Conservation (phyloP, 768 basidiomycete genomes). For the Mycena chlorophos region DNA sequence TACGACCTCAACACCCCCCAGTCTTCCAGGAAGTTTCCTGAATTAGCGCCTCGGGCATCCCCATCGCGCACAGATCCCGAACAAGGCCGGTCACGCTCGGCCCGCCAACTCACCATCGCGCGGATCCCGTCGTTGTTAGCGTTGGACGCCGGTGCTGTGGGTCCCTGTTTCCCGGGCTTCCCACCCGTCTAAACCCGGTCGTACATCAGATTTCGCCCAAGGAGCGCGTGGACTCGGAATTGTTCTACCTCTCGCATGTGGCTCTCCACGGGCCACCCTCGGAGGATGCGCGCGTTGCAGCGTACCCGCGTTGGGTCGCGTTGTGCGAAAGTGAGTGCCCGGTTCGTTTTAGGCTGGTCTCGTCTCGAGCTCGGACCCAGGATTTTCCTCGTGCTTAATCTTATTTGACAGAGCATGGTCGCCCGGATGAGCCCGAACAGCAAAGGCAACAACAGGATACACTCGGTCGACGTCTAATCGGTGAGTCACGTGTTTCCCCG, state of each 20-base stretch:
- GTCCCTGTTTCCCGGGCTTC: constrained; percentile 26
- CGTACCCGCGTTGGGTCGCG: constrained; percentile 65
- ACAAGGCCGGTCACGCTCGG: constrained; percentile 36
- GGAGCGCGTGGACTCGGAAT: constrained; percentile 78
- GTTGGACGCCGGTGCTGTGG: constrained; percentile 66
- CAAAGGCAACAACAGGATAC: constrained; percentile 42
- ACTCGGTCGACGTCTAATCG: constrained; percentile 60
- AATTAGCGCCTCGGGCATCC: neutral
- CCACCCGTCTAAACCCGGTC: neutral
- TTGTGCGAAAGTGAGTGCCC: constrained; percentile 59
- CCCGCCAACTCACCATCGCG: constrained; percentile 66
- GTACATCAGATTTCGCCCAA: constrained; percentile 57
- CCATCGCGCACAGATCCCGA: constrained; percentile 34
- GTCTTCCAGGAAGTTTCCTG: neutral
- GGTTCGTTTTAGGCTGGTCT: constrained; percentile 5
- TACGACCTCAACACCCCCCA: constrained; percentile 27
- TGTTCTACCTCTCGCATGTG: constrained; percentile 77
- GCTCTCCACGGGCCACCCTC: constrained; percentile 45
- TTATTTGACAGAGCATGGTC: constrained; percentile 54
- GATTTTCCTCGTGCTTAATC: constrained; percentile 4
- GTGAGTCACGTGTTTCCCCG: constrained; percentile 38
- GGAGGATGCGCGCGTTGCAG: constrained; percentile 42
- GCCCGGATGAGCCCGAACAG: constrained; percentile 39
- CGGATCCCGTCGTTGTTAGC: constrained; percentile 59
- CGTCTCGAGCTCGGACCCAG: neutral